Percentiles rank a stretch among this genome's conserved stretches.
Conservation (phyloP, 257 asterid species). For the Primulina eburnea region DNA sequence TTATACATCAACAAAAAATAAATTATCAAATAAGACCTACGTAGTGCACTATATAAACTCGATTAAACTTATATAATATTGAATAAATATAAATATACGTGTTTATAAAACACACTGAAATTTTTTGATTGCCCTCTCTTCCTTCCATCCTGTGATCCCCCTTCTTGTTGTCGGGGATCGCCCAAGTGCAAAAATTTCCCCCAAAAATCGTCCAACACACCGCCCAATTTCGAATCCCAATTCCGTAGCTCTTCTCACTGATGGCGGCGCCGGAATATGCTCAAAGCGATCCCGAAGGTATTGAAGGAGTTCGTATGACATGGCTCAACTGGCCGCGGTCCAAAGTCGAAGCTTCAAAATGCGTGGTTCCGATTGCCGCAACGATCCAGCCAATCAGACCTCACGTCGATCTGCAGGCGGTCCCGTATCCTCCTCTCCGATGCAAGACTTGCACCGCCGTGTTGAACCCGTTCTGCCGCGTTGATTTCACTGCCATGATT, state of each 20-base stretch:
- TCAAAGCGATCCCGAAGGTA: conserved; percentile 82
- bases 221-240: conserved; percentile 15
- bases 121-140: not conserved
- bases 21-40: too few relatives aligned
- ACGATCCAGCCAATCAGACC: conserved; percentile 90
- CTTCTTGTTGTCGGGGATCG: conserved; percentile 23
- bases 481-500: conserved; percentile 76
- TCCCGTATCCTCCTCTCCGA: conserved; percentile 71
- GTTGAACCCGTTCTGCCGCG: conserved; percentile 72
- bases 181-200: conserved; percentile 24
- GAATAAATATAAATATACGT: too few relatives aligned
- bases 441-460: conserved; percentile 89
- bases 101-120: too few relatives aligned
- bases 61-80: too few relatives aligned
- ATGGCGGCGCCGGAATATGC: conserved; percentile 80
- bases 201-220: conserved; percentile 25
- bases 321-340: conserved; percentile 93
- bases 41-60: too few relatives aligned
- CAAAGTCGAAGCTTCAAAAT: conserved; percentile 89
- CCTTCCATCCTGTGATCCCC: not conserved
- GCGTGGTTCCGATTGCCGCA: conserved; percentile 97
- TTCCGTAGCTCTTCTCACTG: conserved; percentile 27
- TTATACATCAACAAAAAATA: too few relatives aligned
- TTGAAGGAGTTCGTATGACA: conserved; percentile 92
- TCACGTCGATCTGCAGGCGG: conserved; percentile 64